Base-by-base conservation (phyloP, 257 asterid species). In the Rauvolfia tetraphylla region DNA sequence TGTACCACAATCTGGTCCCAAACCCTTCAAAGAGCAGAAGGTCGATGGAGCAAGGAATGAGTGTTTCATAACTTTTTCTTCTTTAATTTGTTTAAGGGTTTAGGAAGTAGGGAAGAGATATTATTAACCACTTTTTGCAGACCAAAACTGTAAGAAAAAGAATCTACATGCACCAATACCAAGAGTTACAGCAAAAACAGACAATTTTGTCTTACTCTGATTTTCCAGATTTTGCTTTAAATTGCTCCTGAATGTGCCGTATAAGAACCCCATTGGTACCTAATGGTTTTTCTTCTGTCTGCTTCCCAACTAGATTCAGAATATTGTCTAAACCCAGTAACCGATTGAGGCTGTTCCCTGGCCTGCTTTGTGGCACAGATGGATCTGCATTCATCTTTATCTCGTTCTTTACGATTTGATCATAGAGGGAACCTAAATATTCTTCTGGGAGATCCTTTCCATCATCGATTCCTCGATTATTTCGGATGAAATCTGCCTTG, bases 231-330 rank as follows among this genome's bases (percentile, higher is more conserved):
- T 93, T 88, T 79, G 93, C 96, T 85, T 90, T 95, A 82, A 95
- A 92, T 87, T 92, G 97, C 89, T 95, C 99, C 79, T 90, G 99
- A 76, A 95, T 95, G 87, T 95, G 92, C 92, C 81, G 88, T 84
- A 95, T 88, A 75, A 92, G 91, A 86, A 84, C 80, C 68, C 96
- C 96, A 74, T 89, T 95, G 75, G 98, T 95, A 81, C 99, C 96
- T 86, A 90, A 57, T 15, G 99, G 96, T 79, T 90, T 90, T 86
- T 95, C 98, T 89, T 94, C 98, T 44, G 90, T 81, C 88, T 90
- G 95, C 90, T 90, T 93, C 99, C 99, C 91, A 66, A 95, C 98
- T 82, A 95, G 92, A 84, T 95, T 95, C 79, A 95, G 93, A 79
- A 95, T 92, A 62, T 98, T 96, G 82, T 95, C 99, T 81, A 95